Percentiles rank a stretch among this genome's conserved stretches.
Conservation (phyloP, 2,329 filamentous ascomycete species). For the Sporothrix inflata region DNA sequence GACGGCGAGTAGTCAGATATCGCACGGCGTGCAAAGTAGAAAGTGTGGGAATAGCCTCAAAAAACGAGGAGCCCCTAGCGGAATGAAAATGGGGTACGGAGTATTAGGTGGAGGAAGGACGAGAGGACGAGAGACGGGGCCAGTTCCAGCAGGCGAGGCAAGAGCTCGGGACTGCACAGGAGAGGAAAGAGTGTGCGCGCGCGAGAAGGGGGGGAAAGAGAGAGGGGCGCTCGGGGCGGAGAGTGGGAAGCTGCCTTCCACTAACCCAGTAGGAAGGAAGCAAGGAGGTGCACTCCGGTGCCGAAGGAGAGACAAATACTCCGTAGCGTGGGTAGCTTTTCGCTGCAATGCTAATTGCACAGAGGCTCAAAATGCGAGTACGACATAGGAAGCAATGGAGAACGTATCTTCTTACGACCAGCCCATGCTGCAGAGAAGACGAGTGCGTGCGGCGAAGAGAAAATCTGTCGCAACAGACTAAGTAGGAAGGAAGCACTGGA, state of each 20-base stretch:
- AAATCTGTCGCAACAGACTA: background rate
- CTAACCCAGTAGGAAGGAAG: slow-evolving; percentile 24
- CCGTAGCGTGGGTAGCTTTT: background rate
- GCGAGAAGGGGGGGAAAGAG: background rate
- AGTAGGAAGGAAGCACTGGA: background rate
- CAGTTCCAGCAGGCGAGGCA: background rate
- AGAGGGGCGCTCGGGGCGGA: background rate
- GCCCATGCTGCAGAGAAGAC: background rate
- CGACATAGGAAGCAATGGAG: background rate
- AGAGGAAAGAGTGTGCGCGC: slow-evolving; percentile 19
- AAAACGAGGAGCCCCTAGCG: background rate
- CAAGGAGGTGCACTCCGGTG: slow-evolving; percentile 24
- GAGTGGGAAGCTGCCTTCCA: slow-evolving; percentile 22
- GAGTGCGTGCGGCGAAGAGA: background rate
- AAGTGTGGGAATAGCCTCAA: slow-evolving; percentile 14
- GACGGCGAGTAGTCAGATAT: background rate
- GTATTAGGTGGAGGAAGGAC: background rate
- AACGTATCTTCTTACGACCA: background rate
- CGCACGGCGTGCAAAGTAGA: background rate
- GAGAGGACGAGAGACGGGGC: background rate
- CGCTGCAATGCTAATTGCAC: background rate
- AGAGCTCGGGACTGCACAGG: background rate
- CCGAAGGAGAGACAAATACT: slow-evolving; percentile 20
- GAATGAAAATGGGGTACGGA: background rate
- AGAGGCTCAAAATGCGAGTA: background rate